phyloP scores from a whole-genome alignment of 768 basidiomycete species.

The Auriculariales sp. region DNA sequence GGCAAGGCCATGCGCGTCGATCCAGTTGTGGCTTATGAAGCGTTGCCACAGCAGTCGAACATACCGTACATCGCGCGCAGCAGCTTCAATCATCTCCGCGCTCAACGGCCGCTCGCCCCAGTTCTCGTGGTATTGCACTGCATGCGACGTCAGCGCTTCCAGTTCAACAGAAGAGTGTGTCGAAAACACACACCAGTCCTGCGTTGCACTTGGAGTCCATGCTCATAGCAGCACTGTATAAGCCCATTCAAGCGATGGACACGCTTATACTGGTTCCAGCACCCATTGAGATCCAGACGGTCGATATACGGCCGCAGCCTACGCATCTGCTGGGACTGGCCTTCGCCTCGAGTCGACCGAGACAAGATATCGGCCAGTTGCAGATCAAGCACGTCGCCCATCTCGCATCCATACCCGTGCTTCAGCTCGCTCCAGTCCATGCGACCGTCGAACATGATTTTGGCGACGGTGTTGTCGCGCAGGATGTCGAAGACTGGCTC shows the following conservation, averaged over 20 bases:
- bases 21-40: conserved; percentile 14
- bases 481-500: conserved; percentile 16
- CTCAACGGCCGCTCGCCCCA: conserved; percentile 26
- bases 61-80: conserved; percentile 27
- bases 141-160: conserved; percentile 23
- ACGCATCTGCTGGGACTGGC: conserved; percentile 13
- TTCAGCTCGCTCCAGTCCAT: conserved; percentile 25
- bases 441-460: conserved; percentile 29
- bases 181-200: conserved; percentile 13
- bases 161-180: conserved; percentile 6
- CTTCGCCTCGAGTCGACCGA: conserved; percentile 14
- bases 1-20: conserved; percentile 6
- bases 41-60: conserved; percentile 21
- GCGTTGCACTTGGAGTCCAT: conserved; percentile 11
- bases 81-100: conserved; percentile 22
- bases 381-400: conserved; percentile 24
- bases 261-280: conserved; percentile 13
- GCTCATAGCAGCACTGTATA: conserved; percentile 18
- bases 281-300: conserved; percentile 11
- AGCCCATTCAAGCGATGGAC: conserved; percentile 23
- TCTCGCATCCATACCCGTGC: conserved; percentile 13
- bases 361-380: conserved; percentile 25
- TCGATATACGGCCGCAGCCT: conserved; percentile 17
- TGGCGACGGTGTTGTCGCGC: conserved; percentile 15
- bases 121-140: conserved; percentile 12